Conservation (phyloP, 495 filamentous ascomycete species). For the Podospora tetraspora region DNA sequence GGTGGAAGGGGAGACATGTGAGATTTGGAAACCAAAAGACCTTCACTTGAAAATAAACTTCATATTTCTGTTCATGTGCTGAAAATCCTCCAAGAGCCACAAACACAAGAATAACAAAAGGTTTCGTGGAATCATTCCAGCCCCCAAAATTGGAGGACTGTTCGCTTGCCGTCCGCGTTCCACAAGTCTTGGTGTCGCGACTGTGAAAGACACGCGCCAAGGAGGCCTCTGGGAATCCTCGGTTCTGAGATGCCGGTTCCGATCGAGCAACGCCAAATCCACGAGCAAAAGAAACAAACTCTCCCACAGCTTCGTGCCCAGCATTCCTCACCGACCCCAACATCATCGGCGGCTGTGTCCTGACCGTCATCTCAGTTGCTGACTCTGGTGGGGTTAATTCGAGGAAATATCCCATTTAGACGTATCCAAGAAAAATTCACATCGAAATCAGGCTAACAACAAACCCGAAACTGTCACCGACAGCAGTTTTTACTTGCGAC, state of each 20-base stretch:
- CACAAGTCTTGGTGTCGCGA: background rate
- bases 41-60: background rate
- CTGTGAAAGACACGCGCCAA: background rate
- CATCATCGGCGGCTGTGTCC: background rate
- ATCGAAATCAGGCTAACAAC: background rate
- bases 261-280: background rate
- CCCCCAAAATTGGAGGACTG: background rate
- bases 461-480: background rate
- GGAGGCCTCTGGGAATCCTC: background rate
- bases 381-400: background rate
- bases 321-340: background rate
- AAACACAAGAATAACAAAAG: background rate
- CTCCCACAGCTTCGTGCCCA: background rate
- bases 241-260: background rate
- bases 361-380: background rate
- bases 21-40: background rate
- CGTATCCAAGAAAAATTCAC: background rate
- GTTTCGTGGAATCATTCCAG: no score
- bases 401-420: background rate
- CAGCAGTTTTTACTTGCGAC: background rate
- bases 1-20: background rate
- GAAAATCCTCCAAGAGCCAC: background rate
- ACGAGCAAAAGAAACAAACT: no score
- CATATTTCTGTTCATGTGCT: background rate
- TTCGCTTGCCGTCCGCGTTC: background rate